phyloP scores from a whole-genome alignment of 2,329 filamentous ascomycete species.

The Epichloe scottii region DNA sequence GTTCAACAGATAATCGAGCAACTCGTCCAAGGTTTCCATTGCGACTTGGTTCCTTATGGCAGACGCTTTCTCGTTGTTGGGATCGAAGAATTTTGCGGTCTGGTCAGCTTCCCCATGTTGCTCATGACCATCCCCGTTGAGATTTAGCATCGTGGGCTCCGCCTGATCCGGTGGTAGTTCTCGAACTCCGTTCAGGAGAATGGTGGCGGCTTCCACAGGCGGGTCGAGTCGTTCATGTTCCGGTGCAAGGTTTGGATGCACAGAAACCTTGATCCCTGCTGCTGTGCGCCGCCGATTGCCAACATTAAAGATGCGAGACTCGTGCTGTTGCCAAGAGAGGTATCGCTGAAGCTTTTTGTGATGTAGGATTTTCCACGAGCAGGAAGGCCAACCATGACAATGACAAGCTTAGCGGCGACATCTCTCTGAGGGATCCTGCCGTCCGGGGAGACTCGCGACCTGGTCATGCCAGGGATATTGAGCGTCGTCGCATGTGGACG shows the following conservation, averaged over 20 bases:
- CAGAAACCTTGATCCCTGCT: conserved; percentile 41
- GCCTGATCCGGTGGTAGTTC: conserved; percentile 16
- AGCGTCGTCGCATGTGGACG: conserved; percentile 82
- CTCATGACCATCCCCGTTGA: conserved; percentile 16
- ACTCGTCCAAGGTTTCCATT: conserved; percentile 80
- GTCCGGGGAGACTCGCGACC: conserved; percentile 89
- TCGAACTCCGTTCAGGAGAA: conserved; percentile 41
- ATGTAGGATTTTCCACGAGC: conserved; percentile 97
- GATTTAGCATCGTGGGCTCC: conserved; percentile 27
- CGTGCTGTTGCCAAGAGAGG: conserved; percentile 93
- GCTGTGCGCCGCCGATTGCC: conserved; percentile 78
- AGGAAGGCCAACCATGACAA: conserved; percentile 95
- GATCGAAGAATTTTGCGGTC: conserved; percentile 88
- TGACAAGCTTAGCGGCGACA: conserved; percentile 90
- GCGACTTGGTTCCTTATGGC: conserved; percentile 84
- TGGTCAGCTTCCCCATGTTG: conserved; percentile 56
- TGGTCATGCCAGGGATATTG: conserved; percentile 92
- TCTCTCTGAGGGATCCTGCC: conserved; percentile 87
- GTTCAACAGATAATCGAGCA: conserved; percentile 76
- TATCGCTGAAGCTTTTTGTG: conserved; percentile 97
- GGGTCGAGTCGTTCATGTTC: conserved; percentile 28
- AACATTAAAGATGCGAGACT: conserved; percentile 94
- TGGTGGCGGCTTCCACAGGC: conserved; percentile 41
- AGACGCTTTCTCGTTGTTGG: conserved; percentile 69
- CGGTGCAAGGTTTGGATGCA: conserved; percentile 19